A percentile compares a stretch with the other conserved stretches of the same genome.
Evolutionary conservation across 83 land plant genomes (phyloP).

Genomic region (Picea mariana): DNA sequence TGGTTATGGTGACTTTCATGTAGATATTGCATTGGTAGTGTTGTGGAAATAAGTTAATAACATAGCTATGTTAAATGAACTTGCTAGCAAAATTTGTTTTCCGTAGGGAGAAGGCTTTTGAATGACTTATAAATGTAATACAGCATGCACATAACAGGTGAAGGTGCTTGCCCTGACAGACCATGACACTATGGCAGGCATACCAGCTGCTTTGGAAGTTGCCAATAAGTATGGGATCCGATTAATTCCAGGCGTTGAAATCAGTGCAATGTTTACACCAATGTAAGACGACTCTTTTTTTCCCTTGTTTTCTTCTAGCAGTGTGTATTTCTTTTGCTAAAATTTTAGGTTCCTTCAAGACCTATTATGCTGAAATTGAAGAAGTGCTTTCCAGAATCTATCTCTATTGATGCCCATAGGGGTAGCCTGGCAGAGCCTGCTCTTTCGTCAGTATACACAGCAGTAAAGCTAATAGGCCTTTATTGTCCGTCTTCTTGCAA

Average conservation of each 20-base stretch:
- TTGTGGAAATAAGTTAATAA: not conserved
- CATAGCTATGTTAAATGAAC: not conserved
- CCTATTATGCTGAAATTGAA: too few relatives aligned
- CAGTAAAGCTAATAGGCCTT: too few relatives aligned
- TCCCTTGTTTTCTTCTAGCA: not conserved
- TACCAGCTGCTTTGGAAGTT: conserved; percentile 75
- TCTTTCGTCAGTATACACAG: too few relatives aligned
- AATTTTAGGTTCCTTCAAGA: too few relatives aligned
- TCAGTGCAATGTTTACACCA: conserved; percentile 63
- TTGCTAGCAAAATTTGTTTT: conserved; percentile 1
- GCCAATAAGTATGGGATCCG: conserved; percentile 71
- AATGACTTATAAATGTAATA: conserved; percentile 8
- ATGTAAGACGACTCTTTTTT: conserved; percentile 33
- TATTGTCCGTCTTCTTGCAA: too few relatives aligned
- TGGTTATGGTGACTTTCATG: not conserved
- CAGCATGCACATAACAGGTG: conserved; percentile 60
- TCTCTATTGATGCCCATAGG: too few relatives aligned
- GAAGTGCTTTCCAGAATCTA: too few relatives aligned
- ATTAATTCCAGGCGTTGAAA: conserved; percentile 93
- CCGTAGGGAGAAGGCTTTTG: not conserved
- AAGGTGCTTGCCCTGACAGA: conserved; percentile 94
- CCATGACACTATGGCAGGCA: conserved; percentile 95
- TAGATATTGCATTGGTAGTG: not conserved
- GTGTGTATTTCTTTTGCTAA: too few relatives aligned
- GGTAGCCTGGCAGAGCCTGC: too few relatives aligned